Conservation (phyloP, 2,329 filamentous ascomycete genomes). For the Pseudogymnoascus sp. region DNA sequence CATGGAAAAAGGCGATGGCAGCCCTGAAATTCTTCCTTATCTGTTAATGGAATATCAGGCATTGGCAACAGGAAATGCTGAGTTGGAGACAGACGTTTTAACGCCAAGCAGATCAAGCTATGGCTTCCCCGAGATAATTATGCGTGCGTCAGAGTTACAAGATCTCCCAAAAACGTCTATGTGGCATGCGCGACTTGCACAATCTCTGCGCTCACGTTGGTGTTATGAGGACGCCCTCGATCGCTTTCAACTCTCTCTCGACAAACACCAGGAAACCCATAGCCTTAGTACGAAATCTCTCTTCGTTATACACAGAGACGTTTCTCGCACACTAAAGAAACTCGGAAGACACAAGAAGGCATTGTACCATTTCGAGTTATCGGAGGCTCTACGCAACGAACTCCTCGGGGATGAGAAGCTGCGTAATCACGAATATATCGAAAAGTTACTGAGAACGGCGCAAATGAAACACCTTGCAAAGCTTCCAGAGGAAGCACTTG, state of each 20-base stretch:
- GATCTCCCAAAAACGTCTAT: background rate
- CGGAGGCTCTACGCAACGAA: background rate
- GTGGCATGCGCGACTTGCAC: background rate
- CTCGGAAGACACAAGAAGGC: background rate
- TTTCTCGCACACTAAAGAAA: background rate
- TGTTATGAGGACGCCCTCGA: background rate
- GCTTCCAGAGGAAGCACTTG: background rate
- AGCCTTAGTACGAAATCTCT: background rate
- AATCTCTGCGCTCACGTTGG: background rate
- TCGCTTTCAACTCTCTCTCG: background rate
- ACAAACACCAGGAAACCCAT: background rate
- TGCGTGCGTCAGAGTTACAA: background rate
- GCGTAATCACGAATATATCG: background rate
- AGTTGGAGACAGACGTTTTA: background rate
- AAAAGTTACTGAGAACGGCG: background rate
- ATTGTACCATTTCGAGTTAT: background rate
- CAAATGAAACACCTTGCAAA: background rate
- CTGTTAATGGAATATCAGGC: background rate
- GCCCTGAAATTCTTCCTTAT: background rate
- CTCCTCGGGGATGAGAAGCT: background rate
- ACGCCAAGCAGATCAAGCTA: background rate
- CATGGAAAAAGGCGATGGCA: background rate
- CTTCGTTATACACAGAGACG: background rate
- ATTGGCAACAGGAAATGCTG: background rate
- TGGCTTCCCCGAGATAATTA: background rate